Conservation (phyloP, 352 stramenopile species). For the Phytophthora hybrid region DNA sequence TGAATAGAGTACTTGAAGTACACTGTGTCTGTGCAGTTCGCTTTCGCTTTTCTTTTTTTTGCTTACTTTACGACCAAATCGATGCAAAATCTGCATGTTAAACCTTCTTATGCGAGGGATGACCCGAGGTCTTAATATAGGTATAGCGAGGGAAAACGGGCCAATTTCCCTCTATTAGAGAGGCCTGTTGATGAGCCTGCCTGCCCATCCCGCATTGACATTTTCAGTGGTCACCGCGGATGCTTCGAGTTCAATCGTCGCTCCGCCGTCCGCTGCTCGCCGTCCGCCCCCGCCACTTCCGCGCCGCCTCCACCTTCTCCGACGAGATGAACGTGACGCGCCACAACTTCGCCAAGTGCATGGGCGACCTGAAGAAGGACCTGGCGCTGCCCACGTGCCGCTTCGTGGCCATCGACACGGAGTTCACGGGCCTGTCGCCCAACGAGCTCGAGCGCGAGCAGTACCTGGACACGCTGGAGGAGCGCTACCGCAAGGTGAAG, state of each 20-base stretch:
- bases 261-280: slow-evolving; percentile 36
- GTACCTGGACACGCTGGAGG: slow-evolving; percentile 80
- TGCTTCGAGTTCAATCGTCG: slow-evolving; percentile 44
- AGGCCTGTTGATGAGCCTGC: neutral
- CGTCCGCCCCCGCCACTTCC: slow-evolving; percentile 23
- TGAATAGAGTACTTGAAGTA: too few species aligned
- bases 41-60: too few species aligned
- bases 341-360: slow-evolving; percentile 77
- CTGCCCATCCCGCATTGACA: slow-evolving; percentile 12
- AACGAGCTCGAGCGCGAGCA: slow-evolving; percentile 71
- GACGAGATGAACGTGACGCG: slow-evolving; percentile 82
- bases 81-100: too few species aligned
- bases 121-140: too few species aligned
- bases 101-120: too few species aligned
- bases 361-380: slow-evolving; percentile 68
- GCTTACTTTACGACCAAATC: too few species aligned
- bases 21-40: too few species aligned
- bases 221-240: slow-evolving; percentile 29
- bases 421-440: slow-evolving; percentile 82
- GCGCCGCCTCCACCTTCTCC: neutral
- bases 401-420: slow-evolving; percentile 86
- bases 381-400: slow-evolving; percentile 66
- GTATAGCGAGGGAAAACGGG: too few species aligned
- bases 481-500: slow-evolving; percentile 82
- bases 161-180: too few species aligned